Percentiles rank a stretch among this genome's conserved stretches.
Conservation (phyloP, 2,329 filamentous ascomycete genomes). For the Alternaria sp. region DNA sequence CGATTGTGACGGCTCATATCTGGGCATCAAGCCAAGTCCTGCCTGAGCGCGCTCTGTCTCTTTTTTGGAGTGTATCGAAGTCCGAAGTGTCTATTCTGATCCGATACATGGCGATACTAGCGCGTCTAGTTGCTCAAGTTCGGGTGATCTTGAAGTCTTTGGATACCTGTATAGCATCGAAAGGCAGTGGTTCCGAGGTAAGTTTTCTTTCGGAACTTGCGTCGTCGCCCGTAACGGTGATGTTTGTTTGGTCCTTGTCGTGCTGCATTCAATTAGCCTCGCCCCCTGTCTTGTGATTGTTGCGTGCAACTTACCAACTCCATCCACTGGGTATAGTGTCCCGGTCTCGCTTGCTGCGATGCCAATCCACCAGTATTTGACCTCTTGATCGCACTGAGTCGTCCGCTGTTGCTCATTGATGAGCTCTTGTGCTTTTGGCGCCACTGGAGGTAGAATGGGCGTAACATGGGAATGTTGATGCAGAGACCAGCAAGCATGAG, state of each 20-base stretch:
- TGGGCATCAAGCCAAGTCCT: background rate
- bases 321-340: conserved; percentile 33
- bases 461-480: conserved; percentile 38
- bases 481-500: conserved; percentile 35
- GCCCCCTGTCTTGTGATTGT: background rate
- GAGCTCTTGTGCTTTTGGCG: conserved; percentile 31
- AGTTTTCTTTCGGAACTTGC: conserved; percentile 34
- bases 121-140: conserved; percentile 1
- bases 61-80: no score
- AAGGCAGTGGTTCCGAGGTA: conserved; percentile 19
- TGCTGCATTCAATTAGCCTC: conserved; percentile 21
- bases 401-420: conserved; percentile 13
- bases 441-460: conserved; percentile 32
- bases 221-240: conserved; percentile 29
- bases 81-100: background rate
- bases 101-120: background rate
- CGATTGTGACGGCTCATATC: background rate
- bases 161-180: conserved; percentile 29
- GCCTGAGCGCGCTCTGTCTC: background rate
- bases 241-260: conserved; percentile 29
- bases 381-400: conserved; percentile 15
- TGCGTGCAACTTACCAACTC: conserved; percentile 27
- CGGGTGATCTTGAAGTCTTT: conserved; percentile 31
- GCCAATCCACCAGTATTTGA: conserved; percentile 18
- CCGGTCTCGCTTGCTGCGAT: conserved; percentile 19